Evolutionary conservation across 352 stramenopile genomes (phyloP).

Genomic region (Globisporangium abappressorium): DNA sequence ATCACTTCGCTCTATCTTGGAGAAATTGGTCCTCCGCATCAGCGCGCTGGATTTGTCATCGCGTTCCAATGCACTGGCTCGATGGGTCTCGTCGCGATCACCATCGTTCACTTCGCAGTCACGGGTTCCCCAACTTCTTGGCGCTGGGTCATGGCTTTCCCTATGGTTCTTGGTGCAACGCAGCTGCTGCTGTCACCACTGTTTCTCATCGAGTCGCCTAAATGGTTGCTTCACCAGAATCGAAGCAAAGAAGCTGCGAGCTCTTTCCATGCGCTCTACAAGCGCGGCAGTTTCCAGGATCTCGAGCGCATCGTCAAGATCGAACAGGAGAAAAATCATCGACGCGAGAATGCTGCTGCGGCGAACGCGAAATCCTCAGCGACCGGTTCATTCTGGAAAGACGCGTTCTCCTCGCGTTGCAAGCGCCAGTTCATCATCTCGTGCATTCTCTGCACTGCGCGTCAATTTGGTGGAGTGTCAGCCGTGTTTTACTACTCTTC

Average conservation of each 20-base stretch:
- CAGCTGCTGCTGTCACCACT: constrained; percentile 24
- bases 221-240: constrained; percentile 33
- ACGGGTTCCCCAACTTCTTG: constrained; percentile 26
- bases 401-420: constrained; percentile 29
- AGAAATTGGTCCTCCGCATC: constrained; percentile 32
- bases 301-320: constrained; percentile 28
- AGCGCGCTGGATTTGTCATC: constrained; percentile 38
- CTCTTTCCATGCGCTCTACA: constrained; percentile 34
- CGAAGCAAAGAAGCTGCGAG: constrained; percentile 22
- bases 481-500: constrained; percentile 50
- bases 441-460: constrained; percentile 30
- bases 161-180: constrained; percentile 26
- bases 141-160: constrained; percentile 41
- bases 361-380: constrained; percentile 5
- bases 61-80: constrained; percentile 31
- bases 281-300: constrained; percentile 27
- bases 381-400: constrained; percentile 22
- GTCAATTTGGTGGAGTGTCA: constrained; percentile 35
- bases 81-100: constrained; percentile 32
- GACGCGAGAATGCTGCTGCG: constrained; percentile 20
- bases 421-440: constrained; percentile 34
- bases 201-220: constrained; percentile 33
- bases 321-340: constrained; percentile 24
- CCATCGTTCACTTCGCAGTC: constrained; percentile 33
- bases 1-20: constrained; percentile 35